Evolutionary conservation across 768 basidiomycete species (phyloP).

Genomic region (Mycena galopus): DNA sequence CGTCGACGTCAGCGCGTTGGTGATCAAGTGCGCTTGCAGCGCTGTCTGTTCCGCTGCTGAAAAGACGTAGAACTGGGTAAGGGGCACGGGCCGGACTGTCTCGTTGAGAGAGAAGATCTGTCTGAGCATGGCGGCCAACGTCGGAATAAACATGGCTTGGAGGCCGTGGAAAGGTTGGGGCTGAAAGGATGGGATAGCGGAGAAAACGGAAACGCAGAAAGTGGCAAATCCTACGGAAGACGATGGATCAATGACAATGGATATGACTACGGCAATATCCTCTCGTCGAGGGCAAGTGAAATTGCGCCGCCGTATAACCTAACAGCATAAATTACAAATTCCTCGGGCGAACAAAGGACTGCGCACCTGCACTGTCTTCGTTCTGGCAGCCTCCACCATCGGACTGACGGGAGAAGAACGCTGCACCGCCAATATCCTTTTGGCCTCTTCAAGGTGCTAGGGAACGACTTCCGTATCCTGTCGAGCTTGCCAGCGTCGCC

Average conservation of each 20-base stretch:
- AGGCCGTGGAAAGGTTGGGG: slow-evolving; percentile 42
- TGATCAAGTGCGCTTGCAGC: slow-evolving; percentile 57
- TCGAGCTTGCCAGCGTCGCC: slow-evolving; percentile 44
- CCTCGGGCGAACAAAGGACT: not conserved
- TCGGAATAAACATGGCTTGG: slow-evolving; percentile 49
- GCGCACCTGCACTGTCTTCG: slow-evolving; percentile 49
- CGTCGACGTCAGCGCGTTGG: slow-evolving; percentile 53
- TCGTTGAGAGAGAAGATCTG: slow-evolving; percentile 43
- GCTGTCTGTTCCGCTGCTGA: slow-evolving; percentile 53
- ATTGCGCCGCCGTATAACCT: slow-evolving; percentile 57
- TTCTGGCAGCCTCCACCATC: slow-evolving; percentile 54
- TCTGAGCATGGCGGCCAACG: slow-evolving; percentile 53
- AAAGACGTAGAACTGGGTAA: slow-evolving; percentile 65
- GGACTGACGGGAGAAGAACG: slow-evolving; percentile 46
- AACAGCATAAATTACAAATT: slow-evolving; percentile 31
- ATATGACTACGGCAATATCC: slow-evolving; percentile 60
- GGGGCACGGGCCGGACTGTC: slow-evolving; percentile 36
- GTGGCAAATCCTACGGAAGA: slow-evolving; percentile 48
- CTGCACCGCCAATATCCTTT: slow-evolving; percentile 50
- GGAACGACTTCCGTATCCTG: slow-evolving; percentile 46
- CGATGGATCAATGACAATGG: slow-evolving; percentile 57
- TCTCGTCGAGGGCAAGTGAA: slow-evolving; percentile 59
- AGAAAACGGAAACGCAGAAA: slow-evolving; percentile 54
- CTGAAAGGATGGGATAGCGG: slow-evolving; percentile 36
- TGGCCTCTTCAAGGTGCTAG: slow-evolving; percentile 55